Conservation (phyloP, 306 rosid species). For the Cotoneaster glaucophyllus region DNA sequence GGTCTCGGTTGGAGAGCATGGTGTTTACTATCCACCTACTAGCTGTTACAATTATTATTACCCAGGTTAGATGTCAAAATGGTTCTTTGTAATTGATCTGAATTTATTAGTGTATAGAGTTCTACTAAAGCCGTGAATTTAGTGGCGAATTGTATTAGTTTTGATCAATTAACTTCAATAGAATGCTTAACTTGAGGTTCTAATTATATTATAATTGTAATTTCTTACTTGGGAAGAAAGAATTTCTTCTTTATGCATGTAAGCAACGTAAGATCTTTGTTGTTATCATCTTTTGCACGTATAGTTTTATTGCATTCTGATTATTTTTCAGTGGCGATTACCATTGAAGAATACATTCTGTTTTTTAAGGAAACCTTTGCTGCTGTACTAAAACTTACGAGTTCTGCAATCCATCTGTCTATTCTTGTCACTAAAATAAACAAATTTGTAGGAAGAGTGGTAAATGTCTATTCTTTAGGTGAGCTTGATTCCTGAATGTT, state of each 20-base stretch:
- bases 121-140: background rate
- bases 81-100: slow-evolving; percentile 9
- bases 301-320: background rate
- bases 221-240: background rate
- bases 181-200: background rate
- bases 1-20: slow-evolving; percentile 37
- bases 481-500: background rate
- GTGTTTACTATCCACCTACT: slow-evolving; percentile 34
- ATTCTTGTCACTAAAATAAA: background rate
- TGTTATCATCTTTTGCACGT: background rate
- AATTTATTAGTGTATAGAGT: background rate
- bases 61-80: slow-evolving; percentile 38
- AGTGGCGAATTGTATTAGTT: background rate
- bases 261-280: background rate
- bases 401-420: background rate
- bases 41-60: slow-evolving; percentile 36
- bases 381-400: background rate
- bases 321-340: background rate
- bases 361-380: background rate
- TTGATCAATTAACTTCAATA: no score
- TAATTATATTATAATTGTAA: no score
- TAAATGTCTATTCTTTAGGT: background rate
- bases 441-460: background rate
- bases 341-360: background rate
- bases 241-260: background rate